phyloP scores from a whole-genome alignment of 2,329 filamentous ascomycete genomes.

The Coniochaeta sp. region DNA sequence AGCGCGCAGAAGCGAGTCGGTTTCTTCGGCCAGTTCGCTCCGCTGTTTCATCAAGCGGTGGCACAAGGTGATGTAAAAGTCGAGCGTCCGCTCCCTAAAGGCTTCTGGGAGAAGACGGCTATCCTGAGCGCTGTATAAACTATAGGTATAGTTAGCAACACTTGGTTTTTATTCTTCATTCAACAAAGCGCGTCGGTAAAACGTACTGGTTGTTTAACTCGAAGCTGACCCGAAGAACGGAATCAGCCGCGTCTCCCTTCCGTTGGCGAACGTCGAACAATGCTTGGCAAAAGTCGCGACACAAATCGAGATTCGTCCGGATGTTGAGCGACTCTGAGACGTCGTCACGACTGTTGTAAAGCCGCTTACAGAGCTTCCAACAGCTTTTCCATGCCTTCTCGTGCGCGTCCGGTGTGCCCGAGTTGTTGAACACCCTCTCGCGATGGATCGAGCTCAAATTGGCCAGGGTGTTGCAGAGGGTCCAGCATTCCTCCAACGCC shows the following conservation, averaged over 20 bases:
- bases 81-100: conserved; percentile 82
- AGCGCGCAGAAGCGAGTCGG: conserved; percentile 73
- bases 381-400: conserved; percentile 90
- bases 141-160: conserved; percentile 23
- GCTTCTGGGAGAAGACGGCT: conserved; percentile 69
- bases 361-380: conserved; percentile 84
- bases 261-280: conserved; percentile 79
- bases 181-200: not conserved
- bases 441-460: conserved; percentile 79
- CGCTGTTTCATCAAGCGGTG: conserved; percentile 95
- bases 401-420: conserved; percentile 67
- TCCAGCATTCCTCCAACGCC: conserved; percentile 86
- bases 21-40: conserved; percentile 69
- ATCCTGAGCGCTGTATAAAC: conserved; percentile 85
- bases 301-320: conserved; percentile 72
- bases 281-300: conserved; percentile 85
- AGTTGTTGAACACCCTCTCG: conserved; percentile 68
- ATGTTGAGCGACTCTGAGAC: conserved; percentile 60
- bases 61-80: conserved; percentile 91
- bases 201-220: conserved; percentile 84
- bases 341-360: conserved; percentile 76
- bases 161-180: not conserved
- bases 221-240: conserved; percentile 84
- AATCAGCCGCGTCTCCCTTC: conserved; percentile 74
- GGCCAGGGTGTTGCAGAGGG: conserved; percentile 82